phyloP scores from a whole-genome alignment of 78 protist genomes.

The Thecamonas trahens region DNA sequence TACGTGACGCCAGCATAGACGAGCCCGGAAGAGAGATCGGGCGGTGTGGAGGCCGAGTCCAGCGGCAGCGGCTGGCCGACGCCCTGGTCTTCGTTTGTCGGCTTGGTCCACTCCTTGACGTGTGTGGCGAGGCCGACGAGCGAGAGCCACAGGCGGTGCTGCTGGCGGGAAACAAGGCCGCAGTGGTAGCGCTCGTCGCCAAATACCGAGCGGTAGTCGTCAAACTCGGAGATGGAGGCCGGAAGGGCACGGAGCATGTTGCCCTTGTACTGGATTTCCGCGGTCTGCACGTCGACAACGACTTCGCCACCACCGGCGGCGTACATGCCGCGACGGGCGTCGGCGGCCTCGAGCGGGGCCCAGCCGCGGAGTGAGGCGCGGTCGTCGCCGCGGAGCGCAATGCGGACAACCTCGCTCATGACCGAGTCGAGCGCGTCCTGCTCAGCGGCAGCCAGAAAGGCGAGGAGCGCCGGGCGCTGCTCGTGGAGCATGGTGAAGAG shows the following conservation, averaged over 20 bases:
- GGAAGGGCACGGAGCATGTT: conserved; percentile 27
- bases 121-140: conserved; percentile 34
- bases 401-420: not conserved
- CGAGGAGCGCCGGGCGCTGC: not conserved
- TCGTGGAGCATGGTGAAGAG: not conserved
- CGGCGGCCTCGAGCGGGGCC: not conserved
- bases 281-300: conserved; percentile 7
- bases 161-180: not conserved
- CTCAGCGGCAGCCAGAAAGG: not conserved
- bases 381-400: conserved; percentile 2
- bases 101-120: conserved; percentile 15
- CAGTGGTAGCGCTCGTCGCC: conserved; percentile 17
- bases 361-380: not conserved
- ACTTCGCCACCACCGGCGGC: not conserved
- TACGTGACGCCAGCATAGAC: not conserved
- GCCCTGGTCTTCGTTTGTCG: conserved; percentile 3
- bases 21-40: no score
- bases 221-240: conserved; percentile 10
- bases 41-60: not conserved
- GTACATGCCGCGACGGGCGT: no score
- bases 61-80: not conserved
- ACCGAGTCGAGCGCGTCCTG: not conserved
- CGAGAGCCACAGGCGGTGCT: conserved; percentile 24
- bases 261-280: conserved; percentile 16
- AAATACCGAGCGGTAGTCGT: conserved; percentile 11